Conservation (phyloP, 176 grass and related monocot genomes). For the Oryza rufipogon region DNA sequence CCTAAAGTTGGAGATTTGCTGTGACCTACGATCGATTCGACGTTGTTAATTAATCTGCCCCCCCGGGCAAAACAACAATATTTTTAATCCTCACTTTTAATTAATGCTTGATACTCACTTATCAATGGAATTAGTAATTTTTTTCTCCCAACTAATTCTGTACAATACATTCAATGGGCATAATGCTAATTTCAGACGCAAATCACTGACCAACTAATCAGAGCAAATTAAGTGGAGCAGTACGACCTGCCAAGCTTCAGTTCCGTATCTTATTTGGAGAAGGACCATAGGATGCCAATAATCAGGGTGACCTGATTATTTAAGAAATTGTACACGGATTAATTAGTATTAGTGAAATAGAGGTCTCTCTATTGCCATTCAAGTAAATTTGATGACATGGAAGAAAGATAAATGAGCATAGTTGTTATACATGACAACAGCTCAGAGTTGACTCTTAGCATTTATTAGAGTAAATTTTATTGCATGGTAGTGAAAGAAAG, state of each 20-base stretch:
- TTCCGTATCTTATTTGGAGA: not conserved
- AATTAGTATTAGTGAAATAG: not conserved
- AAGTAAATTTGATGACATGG: too few relatives aligned
- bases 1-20: slow-evolving; percentile 22
- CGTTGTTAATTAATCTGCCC: not conserved
- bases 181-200: not conserved
- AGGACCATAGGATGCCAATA: not conserved
- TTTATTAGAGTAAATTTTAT: too few relatives aligned
- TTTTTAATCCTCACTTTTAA: too few relatives aligned
- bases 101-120: too few relatives aligned
- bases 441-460: too few relatives aligned
- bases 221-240: not conserved
- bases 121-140: not conserved
- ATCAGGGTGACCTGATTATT: not conserved
- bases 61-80: not conserved
- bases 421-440: too few relatives aligned
- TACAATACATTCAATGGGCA: not conserved
- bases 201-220: not conserved
- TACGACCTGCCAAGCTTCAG: not conserved
- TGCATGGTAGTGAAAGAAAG: too few relatives aligned
- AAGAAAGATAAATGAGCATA: too few relatives aligned
- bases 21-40: not conserved
- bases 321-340: not conserved
- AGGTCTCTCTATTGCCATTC: too few relatives aligned
- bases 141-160: too few relatives aligned